Evolutionary conservation across 306 rosid species (phyloP).

Genomic region (Glycine tomentella): DNA sequence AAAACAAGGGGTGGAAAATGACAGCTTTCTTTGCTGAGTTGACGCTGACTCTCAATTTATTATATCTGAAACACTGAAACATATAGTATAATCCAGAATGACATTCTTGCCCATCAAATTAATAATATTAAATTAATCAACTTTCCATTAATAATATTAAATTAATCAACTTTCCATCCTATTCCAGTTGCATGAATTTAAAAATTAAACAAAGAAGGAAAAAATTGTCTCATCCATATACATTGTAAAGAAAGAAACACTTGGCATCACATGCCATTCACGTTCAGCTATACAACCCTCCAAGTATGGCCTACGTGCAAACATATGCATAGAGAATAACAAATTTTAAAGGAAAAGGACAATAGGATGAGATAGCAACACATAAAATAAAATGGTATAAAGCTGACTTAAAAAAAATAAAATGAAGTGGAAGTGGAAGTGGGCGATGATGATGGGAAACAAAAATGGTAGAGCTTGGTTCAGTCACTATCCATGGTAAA

Average conservation of each 20-base stretch:
- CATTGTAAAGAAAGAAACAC: not conserved
- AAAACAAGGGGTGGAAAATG: not conserved
- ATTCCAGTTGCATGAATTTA: not conserved
- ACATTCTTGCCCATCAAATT: not conserved
- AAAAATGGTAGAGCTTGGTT: too few relatives aligned
- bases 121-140: too few relatives aligned
- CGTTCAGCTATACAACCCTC: too few relatives aligned
- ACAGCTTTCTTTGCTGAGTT: not conserved
- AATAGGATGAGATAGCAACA: not conserved
- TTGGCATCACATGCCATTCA: not conserved
- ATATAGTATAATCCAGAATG: not conserved
- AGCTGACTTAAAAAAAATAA: not conserved
- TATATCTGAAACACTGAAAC: not conserved
- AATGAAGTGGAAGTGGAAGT: not conserved
- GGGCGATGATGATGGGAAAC: not conserved
- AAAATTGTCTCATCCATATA: too few relatives aligned
- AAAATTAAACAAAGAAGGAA: too few relatives aligned
- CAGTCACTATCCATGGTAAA: not conserved
- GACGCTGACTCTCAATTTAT: constrained; percentile 21
- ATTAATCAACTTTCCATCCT: not conserved
- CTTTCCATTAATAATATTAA: too few relatives aligned
- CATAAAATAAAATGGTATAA: not conserved
- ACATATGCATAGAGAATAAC: not conserved
- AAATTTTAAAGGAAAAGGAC: not conserved
- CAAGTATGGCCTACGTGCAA: not conserved